Conservation (phyloP, 306 rosid species). For the Prosopis cineraria region DNA sequence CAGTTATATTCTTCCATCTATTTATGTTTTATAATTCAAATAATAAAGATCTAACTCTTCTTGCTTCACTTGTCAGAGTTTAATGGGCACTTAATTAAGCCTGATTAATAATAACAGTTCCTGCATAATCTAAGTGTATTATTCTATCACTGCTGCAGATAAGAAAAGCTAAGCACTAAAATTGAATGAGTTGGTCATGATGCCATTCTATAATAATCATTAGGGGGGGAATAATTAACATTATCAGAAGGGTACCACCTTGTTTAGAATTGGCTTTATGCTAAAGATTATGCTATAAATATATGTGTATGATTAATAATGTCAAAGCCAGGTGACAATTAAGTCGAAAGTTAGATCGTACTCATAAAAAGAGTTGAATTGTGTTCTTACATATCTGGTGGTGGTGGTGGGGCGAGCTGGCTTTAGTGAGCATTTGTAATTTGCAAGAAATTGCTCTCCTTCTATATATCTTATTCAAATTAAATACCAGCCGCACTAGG, state of each 20-base stretch:
- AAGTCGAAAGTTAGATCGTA: conserved; percentile 17
- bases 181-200: conserved; percentile 36
- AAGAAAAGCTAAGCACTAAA: conserved; percentile 44
- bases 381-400: conserved; percentile 16
- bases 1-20: conserved; percentile 14
- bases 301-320: conserved; percentile 27
- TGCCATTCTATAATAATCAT: conserved; percentile 38
- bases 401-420: not conserved
- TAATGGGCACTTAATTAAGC: conserved; percentile 26
- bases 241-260: conserved; percentile 45
- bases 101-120: not conserved
- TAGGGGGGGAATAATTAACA: conserved; percentile 31
- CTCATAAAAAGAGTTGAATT: not conserved
- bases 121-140: not conserved
- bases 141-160: conserved; percentile 8
- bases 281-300: conserved; percentile 9
- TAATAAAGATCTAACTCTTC: conserved; percentile 20
- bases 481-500: conserved; percentile 7
- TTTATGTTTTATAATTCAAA: not conserved
- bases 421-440: conserved; percentile 1
- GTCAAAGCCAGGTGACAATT: conserved; percentile 34
- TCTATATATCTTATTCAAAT: conserved; percentile 16
- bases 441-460: conserved; percentile 8
- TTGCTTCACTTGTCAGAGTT: conserved; percentile 31
- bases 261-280: conserved; percentile 33